Conservation (phyloP, 805 yeast genomes). For the Candida boleticola region DNA sequence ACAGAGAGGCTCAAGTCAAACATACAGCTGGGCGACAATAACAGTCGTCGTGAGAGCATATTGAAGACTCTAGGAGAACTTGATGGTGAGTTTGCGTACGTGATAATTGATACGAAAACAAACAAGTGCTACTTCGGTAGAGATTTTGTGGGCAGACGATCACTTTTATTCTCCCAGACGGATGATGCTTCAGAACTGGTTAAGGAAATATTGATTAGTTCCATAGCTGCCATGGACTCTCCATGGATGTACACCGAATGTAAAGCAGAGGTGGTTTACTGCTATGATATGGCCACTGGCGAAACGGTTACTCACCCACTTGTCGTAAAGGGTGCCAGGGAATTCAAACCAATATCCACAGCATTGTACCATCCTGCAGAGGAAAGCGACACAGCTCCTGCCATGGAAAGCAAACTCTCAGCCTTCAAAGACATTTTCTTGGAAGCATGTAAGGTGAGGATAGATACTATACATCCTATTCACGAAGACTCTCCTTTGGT, state of each 20-base stretch:
- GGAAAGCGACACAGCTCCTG: no score
- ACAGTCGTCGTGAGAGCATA: conserved; percentile 30
- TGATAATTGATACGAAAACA: conserved; percentile 43
- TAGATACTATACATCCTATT: conserved; percentile 60
- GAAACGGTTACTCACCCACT: not conserved
- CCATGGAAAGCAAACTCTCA: no score
- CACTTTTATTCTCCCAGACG: conserved; percentile 49
- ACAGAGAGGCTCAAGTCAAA: conserved; percentile 30
- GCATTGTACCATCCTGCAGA: no score
- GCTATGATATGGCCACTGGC: conserved; percentile 28
- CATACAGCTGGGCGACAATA: conserved; percentile 5
- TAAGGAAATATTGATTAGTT: conserved; percentile 41
- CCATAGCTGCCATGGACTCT: conserved; percentile 10
- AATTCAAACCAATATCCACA: not conserved
- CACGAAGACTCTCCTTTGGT: conserved; percentile 27
- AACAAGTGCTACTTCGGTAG: conserved; percentile 69
- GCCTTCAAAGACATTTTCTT: conserved; percentile 27
- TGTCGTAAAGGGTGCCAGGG: not conserved
- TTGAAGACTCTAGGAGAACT: conserved; percentile 40
- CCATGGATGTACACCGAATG: conserved; percentile 43
- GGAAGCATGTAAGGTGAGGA: conserved; percentile 46
- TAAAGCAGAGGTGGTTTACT: conserved; percentile 48
- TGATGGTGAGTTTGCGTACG: conserved; percentile 83
- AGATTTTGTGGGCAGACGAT: conserved; percentile 79
- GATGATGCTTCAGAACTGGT: conserved; percentile 11